Conservation (phyloP, 495 filamentous ascomycete species). For the Penicillium soppii region DNA sequence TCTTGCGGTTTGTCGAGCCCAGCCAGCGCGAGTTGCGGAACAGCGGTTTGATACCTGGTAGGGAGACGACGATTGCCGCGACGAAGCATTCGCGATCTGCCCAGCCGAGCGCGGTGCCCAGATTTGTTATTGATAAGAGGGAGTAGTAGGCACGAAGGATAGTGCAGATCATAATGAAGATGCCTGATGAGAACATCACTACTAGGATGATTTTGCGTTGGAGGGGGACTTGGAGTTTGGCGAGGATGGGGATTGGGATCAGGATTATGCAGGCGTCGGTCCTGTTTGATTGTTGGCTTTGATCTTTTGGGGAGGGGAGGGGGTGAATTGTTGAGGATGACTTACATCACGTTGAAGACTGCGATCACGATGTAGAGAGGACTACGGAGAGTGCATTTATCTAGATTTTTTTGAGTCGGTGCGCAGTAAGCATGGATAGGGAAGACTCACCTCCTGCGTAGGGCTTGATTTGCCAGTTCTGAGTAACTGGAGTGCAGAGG, state of each 20-base stretch:
- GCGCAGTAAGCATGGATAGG: neutral
- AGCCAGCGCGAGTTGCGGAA: conserved; percentile 21
- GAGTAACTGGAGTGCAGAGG: conserved; percentile 43
- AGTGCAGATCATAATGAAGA: conserved; percentile 32
- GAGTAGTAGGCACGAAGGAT: conserved; percentile 27
- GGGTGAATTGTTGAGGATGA: neutral
- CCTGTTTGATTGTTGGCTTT: conserved; percentile 1
- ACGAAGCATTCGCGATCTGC: conserved; percentile 27
- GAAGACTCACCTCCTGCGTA: conserved; percentile 36
- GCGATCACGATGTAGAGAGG: conserved; percentile 23
- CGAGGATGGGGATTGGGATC: conserved; percentile 23
- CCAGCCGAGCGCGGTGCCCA: conserved; percentile 21
- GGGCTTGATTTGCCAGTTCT: conserved; percentile 53
- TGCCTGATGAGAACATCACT: conserved; percentile 22
- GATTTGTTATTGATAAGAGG: conserved; percentile 17
- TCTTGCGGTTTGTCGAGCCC: conserved; percentile 12
- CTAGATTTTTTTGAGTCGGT: conserved; percentile 1
- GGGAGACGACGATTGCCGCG: conserved; percentile 21
- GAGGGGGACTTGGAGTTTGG: conserved; percentile 23
- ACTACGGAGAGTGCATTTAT: conserved; percentile 23
- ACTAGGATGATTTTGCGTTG: conserved; percentile 24
- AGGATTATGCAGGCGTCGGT: conserved; percentile 20
- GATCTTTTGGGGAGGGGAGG: neutral
- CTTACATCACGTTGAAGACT: conserved; percentile 22
- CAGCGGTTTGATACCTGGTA: conserved; percentile 26